These are phyloP conservation scores for Pythium oligandrum DNA, from an alignment of 352 stramenopile genomes.

Conservation along the genomic window DNA sequence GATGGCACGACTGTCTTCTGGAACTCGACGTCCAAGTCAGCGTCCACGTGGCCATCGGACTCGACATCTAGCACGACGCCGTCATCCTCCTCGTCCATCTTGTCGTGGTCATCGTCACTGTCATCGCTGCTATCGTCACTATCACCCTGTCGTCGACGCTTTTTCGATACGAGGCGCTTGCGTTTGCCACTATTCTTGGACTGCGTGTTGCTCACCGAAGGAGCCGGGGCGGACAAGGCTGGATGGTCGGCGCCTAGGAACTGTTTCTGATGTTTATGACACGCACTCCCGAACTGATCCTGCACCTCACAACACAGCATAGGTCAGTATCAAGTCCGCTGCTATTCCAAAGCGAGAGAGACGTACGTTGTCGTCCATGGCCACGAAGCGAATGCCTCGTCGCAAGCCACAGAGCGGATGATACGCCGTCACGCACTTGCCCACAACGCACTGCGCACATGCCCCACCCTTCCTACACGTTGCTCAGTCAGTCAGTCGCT, in stretches of 20 bases:
- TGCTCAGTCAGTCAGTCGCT: conserved; percentile 3
- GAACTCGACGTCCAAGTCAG: conserved; percentile 10
- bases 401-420: conserved; percentile 62
- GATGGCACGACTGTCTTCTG: not conserved
- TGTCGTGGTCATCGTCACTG: conserved; percentile 10
- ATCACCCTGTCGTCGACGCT: conserved; percentile 22
- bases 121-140: conserved; percentile 28
- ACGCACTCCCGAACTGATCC: conserved; percentile 60
- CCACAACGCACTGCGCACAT: conserved; percentile 61
- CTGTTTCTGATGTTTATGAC: conserved; percentile 47
- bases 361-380: conserved; percentile 50
- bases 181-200: not conserved
- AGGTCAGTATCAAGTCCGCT: not conserved
- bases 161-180: not conserved
- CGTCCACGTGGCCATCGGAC: conserved; percentile 7
- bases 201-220: too few relatives aligned
- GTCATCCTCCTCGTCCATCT: conserved; percentile 13
- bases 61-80: conserved; percentile 19
- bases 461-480: conserved; percentile 52
- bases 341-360: not conserved
- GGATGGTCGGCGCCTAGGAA: conserved; percentile 23
- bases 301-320: conserved; percentile 10
- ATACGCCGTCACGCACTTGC: conserved; percentile 71
- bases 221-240: too few relatives aligned
- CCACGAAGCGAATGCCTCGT: conserved; percentile 55